Evolutionary conservation across 805 yeast genomes (phyloP), one percentile per base, ranked within the genome.

Genomic region (Spathaspora sp.): DNA sequence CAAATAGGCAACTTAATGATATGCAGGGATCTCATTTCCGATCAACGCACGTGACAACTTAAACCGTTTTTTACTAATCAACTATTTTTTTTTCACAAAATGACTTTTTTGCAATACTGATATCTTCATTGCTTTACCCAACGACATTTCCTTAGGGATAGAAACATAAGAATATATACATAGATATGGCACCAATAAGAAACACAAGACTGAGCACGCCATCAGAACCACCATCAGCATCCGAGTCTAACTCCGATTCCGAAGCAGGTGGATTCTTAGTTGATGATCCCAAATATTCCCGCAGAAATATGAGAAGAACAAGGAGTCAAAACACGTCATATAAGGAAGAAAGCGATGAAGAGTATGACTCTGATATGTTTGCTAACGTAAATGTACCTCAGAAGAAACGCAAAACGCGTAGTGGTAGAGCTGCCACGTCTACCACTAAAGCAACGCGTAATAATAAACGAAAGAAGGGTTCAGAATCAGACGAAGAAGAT

Each of bases 211-310:
- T 35, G 40, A 35, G 44, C 17, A 16, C 26, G 9, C 17, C 44
- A 23, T 19, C 44, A 11, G n/a, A 26, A 18, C 59, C 42, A 5
- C 20, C 26, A 2, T 42, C 44, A 23, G 44, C 29, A 42, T 19
- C 44, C 5, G n/a, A 39, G 17, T 60, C 42, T 5, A 48, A 47
- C 23, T 44, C 39, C 2, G 51, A 49, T 35, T 20, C 40, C 18
- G 42, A 40, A 11, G 59, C 59, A n/a, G 81, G 80, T 8, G 81
- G 80, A 17, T 76, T 77, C 54, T 59, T 76, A 3, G 61, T 63
- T 7, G 68, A 72, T 55, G 79, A 75, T 53, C 70, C 72, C 10
- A 62, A 63, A 17, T 51, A 57, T 17, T 55, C 54, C 44, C 58
- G 57, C 46, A 54, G 61, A 31, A 52, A 57, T 10, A 46, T 52